phyloP scores from a whole-genome alignment of 2,329 filamentous ascomycete species.

The Delphinella strobiligena region DNA sequence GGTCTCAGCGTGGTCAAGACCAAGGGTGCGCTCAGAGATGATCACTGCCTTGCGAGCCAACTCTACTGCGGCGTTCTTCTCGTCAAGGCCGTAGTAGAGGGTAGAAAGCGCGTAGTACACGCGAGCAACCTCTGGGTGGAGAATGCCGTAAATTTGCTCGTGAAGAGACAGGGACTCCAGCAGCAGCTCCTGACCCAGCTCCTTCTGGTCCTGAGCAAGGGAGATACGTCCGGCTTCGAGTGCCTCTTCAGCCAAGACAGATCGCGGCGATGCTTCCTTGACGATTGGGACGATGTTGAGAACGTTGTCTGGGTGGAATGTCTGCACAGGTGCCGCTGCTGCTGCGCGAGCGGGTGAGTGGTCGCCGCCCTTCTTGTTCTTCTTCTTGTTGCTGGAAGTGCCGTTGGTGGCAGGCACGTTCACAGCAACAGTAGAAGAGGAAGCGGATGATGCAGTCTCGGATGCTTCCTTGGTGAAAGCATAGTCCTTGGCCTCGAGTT shows the following conservation, averaged over 20 bases:
- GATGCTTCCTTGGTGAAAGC: constrained; percentile 42
- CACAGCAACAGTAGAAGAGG: too few species aligned
- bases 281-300: constrained; percentile 87
- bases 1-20: constrained; percentile 87
- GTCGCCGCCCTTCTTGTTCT: constrained; percentile 42
- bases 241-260: constrained; percentile 84
- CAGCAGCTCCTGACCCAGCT: constrained; percentile 88
- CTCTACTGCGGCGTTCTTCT: constrained; percentile 91
- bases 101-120: constrained; percentile 93
- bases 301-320: constrained; percentile 76
- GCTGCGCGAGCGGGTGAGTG: constrained; percentile 35
- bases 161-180: constrained; percentile 93
- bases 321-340: constrained; percentile 38
- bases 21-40: constrained; percentile 85
- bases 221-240: constrained; percentile 92
- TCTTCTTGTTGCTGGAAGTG: constrained; percentile 38
- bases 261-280: constrained; percentile 88
- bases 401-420: constrained; percentile 22
- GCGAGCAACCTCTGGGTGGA: constrained; percentile 90
- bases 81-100: constrained; percentile 93
- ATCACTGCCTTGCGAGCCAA: constrained; percentile 94
- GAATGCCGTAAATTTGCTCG: constrained; percentile 95
- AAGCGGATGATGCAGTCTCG: constrained; percentile 13
- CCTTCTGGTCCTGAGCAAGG: constrained; percentile 88
- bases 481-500: constrained; percentile 71